These are phyloP conservation scores for Yarrowia porcina DNA, from an alignment of 805 yeast genomes.

Conservation along the genomic window DNA sequence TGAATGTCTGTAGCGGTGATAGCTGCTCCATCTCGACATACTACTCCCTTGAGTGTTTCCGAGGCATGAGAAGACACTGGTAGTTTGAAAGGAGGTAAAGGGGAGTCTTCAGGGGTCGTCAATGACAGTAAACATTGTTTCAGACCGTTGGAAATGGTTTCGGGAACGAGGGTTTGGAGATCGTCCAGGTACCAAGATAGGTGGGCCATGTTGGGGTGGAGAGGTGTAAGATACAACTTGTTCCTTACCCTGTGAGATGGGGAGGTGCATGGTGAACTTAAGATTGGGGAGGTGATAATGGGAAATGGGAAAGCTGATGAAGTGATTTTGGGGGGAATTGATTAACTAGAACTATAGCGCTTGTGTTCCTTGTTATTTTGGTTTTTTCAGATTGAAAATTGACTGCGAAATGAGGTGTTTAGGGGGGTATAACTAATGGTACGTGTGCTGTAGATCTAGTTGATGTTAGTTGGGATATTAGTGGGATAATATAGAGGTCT, in stretches of 20 bases:
- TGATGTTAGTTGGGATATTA: too few relatives aligned
- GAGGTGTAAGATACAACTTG: too few relatives aligned
- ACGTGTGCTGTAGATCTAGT: too few relatives aligned
- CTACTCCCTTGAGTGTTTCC: constrained; percentile 21
- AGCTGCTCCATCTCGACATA: constrained; percentile 6
- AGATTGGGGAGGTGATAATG: too few relatives aligned
- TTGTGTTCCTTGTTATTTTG: too few relatives aligned
- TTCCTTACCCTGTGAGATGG: too few relatives aligned
- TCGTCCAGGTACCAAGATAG: constrained; percentile 16
- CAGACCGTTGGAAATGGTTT: constrained; percentile 16
- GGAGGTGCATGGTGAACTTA: neutral
- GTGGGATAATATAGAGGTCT: too few relatives aligned
- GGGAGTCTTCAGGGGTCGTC: constrained; percentile 7
- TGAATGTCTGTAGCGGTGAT: neutral
- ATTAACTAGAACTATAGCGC: too few relatives aligned
- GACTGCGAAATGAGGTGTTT: too few relatives aligned
- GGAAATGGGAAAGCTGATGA: too few relatives aligned
- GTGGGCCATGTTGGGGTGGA: neutral
- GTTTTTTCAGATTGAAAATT: too few relatives aligned
- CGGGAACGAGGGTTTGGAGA: neutral
- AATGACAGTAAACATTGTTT: neutral
- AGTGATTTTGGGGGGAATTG: neutral
- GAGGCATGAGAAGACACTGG: constrained; percentile 24
- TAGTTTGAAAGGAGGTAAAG: constrained; percentile 4
- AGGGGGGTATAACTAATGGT: too few relatives aligned